Evolutionary conservation across 2,329 filamentous ascomycete species (phyloP), one percentile per base, ranked within the genome.

Genomic region (Cercospora sp.): DNA sequence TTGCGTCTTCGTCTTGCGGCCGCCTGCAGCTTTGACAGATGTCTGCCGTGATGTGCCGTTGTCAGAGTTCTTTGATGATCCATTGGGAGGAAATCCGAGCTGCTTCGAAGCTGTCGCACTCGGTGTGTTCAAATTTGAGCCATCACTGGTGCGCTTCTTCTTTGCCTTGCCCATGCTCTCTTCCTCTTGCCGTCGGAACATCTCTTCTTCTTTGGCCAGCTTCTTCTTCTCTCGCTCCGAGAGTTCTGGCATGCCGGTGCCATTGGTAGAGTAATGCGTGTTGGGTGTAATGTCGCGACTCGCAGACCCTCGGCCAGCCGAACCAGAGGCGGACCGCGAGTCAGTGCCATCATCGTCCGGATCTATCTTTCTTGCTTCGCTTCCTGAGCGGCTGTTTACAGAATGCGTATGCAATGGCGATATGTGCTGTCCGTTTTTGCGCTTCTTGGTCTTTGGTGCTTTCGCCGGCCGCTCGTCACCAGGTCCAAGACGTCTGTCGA

Each of bases 281-380:
- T 84, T 85, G 1, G 88, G 88, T 5, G 87, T 89, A 58, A 88
- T 83, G 74, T 89, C 88, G 48, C 87, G 86, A 77, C 88, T 89
- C 60, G 80, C 83, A 2, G 84, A 84, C 55, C 85, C 87, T 68
- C 83, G 82, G 60, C 84, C 85, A 23, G 82, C 82, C 23, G 87
- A 89, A 13, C 84, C 86, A 23, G 85, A 86, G 0, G 83, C 84
- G 16, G 88, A 89, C 60, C 85, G 83, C 65, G 81, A 84, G 66
- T 89, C 87, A 16, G 81, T 82, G 64, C 87, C 85, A 45, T 89
- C 86, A 16, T 89, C 87, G 23, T 85, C 83, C 4, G 76, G 74
- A 31, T 82, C 79, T 58, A 79, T 78, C 65, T 83, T 84, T 40
- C 82, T 79, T 8, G 80, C 81, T 76, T 90, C 88, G 74, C 87